Evolutionary conservation across 345 rosid species (phyloP).

Genomic region (Eucalyptus fibrosa): DNA sequence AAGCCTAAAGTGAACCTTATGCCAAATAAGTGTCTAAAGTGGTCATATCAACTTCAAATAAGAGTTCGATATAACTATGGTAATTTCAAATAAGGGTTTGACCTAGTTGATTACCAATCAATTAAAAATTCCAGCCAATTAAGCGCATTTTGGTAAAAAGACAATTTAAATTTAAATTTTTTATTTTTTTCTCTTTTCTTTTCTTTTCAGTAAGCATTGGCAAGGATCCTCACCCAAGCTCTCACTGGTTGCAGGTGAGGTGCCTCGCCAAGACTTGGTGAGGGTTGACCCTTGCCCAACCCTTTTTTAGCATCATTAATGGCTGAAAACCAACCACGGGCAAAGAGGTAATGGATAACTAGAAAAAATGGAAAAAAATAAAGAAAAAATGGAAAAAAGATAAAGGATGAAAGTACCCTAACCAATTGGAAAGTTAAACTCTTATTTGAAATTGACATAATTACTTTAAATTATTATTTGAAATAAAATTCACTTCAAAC

Average conservation of each 20-base stretch:
- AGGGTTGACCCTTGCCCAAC: no score
- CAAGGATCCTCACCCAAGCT: no score
- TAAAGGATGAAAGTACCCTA: fast-evolving
- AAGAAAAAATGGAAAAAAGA: no score
- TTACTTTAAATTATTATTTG: fast-evolving
- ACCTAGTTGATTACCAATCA: fast-evolving
- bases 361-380: fast-evolving
- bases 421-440: fast-evolving
- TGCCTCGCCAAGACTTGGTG: fast-evolving
- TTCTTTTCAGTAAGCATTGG: fast-evolving
- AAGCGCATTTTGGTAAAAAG: no score
- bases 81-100: fast-evolving
- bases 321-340: fast-evolving
- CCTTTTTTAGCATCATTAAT: fast-evolving
- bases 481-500: fast-evolving
- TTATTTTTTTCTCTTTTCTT: no score
- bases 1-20: no score
- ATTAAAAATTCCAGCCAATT: fast-evolving
- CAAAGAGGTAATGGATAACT: no score
- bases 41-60: no score
- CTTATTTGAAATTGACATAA: no score
- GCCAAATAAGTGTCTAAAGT: no score
- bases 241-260: fast-evolving
- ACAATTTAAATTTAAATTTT: no score
- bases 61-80: no score